These are phyloP conservation scores for Rubia yunnanensis DNA, from an alignment of 257 asterid species.

Conservation along the genomic window DNA sequence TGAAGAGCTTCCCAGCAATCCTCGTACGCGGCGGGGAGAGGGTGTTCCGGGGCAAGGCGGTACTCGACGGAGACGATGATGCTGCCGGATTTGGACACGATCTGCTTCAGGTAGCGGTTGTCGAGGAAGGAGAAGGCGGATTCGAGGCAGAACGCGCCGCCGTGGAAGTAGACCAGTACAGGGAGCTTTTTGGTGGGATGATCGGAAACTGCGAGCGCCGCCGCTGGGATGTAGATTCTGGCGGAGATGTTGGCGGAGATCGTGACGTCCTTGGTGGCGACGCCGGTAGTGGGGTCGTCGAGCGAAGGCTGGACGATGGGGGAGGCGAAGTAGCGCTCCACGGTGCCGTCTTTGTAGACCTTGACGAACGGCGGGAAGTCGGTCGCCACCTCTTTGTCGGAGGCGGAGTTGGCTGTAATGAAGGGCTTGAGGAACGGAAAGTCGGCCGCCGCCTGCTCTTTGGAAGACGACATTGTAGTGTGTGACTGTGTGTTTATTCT, in stretches of 20 bases:
- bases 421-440: background rate
- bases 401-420: background rate
- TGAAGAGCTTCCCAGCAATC: slow-evolving; percentile 39
- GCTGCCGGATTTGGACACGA: slow-evolving; percentile 11
- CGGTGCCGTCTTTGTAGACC: slow-evolving; percentile 27
- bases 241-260: slow-evolving; percentile 23
- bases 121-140: slow-evolving; percentile 22
- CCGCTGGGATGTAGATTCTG: slow-evolving; percentile 22
- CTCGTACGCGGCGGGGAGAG: slow-evolving; percentile 31
- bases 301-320: slow-evolving; percentile 18
- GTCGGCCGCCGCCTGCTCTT: background rate
- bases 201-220: background rate
- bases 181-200: slow-evolving; percentile 19
- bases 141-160: slow-evolving; percentile 22
- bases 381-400: slow-evolving; percentile 5
- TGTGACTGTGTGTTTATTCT: too few species aligned
- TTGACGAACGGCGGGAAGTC: slow-evolving; percentile 18
- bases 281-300: slow-evolving; percentile 23
- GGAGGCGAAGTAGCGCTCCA: slow-evolving; percentile 17
- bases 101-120: slow-evolving; percentile 13
- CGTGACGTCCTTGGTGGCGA: slow-evolving; percentile 24
- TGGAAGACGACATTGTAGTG: background rate
- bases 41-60: slow-evolving; percentile 49
- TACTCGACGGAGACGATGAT: slow-evolving; percentile 24
- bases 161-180: slow-evolving; percentile 22